Percentiles rank a stretch among this genome's conserved stretches.
phyloP scores from a whole-genome alignment of 1,139 yeast species.

The Debaryomyces sp. region DNA sequence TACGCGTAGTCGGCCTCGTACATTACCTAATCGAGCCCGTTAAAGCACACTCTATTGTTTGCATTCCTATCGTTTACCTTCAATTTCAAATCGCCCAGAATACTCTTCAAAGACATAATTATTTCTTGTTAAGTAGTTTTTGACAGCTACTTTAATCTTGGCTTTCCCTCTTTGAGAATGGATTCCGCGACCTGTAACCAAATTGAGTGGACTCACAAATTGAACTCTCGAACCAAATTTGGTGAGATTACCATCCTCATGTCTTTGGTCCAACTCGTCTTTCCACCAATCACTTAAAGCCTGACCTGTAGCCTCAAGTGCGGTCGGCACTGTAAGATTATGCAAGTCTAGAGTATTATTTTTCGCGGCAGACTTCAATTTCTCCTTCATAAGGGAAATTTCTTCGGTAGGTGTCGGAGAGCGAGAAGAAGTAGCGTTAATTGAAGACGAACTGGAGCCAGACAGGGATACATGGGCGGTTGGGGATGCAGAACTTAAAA shows the following conservation, averaged over 20 bases:
- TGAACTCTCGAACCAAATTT: conserved; percentile 30
- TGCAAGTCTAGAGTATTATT: conserved; percentile 53
- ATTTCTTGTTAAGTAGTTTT: conserved; percentile 31
- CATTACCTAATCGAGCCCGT: conserved; percentile 1
- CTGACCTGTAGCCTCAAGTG: conserved; percentile 34
- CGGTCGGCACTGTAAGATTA: conserved; percentile 45
- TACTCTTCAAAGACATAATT: conserved; percentile 47
- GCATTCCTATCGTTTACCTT: conserved; percentile 28
- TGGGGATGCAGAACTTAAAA: not conserved
- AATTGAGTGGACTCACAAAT: conserved; percentile 38
- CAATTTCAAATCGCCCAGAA: conserved; percentile 45
- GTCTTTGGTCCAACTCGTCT: conserved; percentile 44
- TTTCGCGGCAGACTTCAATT: conserved; percentile 1
- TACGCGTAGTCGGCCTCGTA: conserved; percentile 4
- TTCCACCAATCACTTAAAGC: conserved; percentile 58
- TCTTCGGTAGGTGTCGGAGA: not conserved
- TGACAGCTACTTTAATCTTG: conserved; percentile 43
- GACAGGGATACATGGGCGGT: not conserved
- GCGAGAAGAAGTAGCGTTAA: not conserved
- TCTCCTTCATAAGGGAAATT: not conserved
- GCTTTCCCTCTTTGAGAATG: conserved; percentile 59
- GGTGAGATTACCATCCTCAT: conserved; percentile 36
- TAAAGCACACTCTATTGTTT: conserved; percentile 1
- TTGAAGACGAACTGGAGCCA: not conserved
- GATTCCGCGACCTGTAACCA: conserved; percentile 65